Evolutionary conservation across 179 eudicot species (phyloP).

Genomic region (Beta corolliflora): DNA sequence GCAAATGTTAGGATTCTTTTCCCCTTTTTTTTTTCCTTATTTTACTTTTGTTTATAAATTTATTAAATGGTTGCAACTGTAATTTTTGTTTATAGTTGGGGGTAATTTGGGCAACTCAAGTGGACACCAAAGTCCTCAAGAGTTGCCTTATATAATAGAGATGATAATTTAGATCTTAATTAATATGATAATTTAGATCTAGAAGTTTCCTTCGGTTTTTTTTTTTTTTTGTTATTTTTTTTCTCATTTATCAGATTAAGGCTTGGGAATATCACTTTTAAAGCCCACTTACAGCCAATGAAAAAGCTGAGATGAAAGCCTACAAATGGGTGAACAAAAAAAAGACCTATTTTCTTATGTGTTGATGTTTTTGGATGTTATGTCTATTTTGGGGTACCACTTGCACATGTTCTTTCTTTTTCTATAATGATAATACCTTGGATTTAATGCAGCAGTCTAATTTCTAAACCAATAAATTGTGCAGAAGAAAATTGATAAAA

Average conservation of each 20-base stretch:
- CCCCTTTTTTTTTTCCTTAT: too few species aligned
- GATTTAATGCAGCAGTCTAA: too few species aligned
- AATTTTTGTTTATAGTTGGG: too few species aligned
- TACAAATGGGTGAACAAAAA: not conserved
- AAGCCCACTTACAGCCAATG: not conserved
- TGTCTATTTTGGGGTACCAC: not conserved
- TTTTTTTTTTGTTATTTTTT: not conserved
- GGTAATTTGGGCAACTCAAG: too few species aligned
- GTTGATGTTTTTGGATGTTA: constrained; percentile 1
- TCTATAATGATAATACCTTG: not conserved
- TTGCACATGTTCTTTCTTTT: constrained; percentile 6
- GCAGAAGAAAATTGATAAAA: too few species aligned
- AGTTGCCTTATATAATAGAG: too few species aligned
- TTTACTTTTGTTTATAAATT: too few species aligned
- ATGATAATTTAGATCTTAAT: too few species aligned
- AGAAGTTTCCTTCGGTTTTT: not conserved
- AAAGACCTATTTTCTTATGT: not conserved
- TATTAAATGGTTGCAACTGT: too few species aligned
- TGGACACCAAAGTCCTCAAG: too few species aligned
- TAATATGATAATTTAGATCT: not conserved
- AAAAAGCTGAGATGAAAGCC: not conserved
- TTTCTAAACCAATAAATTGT: too few species aligned
- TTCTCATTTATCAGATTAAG: not conserved
- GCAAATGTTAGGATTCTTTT: too few species aligned
- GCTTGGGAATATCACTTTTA: not conserved